Evolutionary conservation across 441 rosid species (phyloP), one percentile per base, ranked within the genome.

Genomic region (Pelargonium exstipulatum): DNA sequence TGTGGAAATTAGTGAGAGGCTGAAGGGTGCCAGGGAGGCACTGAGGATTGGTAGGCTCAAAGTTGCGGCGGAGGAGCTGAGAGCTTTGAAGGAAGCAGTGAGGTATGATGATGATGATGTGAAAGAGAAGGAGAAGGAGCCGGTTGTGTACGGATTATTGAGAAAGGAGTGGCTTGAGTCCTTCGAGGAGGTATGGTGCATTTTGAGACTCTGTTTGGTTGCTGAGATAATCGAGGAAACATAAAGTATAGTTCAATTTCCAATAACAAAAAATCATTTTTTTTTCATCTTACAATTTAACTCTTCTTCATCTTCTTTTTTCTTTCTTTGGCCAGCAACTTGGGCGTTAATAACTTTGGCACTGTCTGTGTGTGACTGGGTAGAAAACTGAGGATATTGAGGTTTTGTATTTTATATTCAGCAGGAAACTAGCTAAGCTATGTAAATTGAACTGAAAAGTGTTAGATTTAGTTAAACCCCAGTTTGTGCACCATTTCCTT

Each of bases 101-200:
- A 87, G 98, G 75, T 76, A 89, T 68, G 92, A 83, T 32, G 86
- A 89, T 42, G 87, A 83, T 9, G 74, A 62, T 3, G 74, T 2
- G 40, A 35, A 53, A 9, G 68, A n/a, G 66, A 88, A 83, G 65
- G 87, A 78, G 8, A 83, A 81, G 10, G 96, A 94, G 70, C 99
- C 99, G 48, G 73, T 84, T 16, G 90, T 87, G 0, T 90, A 89
- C 42, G 82, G 83, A 48, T 74, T 95, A 74, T 74, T 95, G 78
- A 84, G 90, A 79, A 82, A 82, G 32, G 90, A 88, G 73, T 95
- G 96, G 99, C 70, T 76, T 16, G 86, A 81, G 73, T 89, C 91
- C 78, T 95, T 90, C 69, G 99, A 92, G 42, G 86, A 87, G 95
- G 94, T 85, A 81, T 76, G 18, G 3, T 18, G 1, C 13, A 26